Percentiles rank a stretch among this genome's conserved stretches.
These are phyloP conservation scores for Suillus subalutaceus DNA, from an alignment of 768 basidiomycete species.

Conservation along the genomic window DNA sequence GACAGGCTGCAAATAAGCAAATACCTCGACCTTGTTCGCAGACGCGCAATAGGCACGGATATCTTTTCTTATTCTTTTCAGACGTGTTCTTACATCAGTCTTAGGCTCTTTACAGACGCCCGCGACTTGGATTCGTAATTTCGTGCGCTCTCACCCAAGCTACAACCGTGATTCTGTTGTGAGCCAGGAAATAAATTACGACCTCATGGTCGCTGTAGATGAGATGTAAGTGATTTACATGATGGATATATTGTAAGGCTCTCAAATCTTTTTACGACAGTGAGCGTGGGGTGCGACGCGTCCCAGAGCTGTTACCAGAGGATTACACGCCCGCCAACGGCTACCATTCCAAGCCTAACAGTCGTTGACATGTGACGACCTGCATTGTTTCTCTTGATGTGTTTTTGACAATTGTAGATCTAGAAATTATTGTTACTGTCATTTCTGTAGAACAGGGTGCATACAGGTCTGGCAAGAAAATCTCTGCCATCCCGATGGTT, in stretches of 20 bases:
- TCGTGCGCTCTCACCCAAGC: conserved; percentile 87
- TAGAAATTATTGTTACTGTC: background rate
- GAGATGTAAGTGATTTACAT: conserved; percentile 70
- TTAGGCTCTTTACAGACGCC: conserved; percentile 81
- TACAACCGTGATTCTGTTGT: conserved; percentile 96
- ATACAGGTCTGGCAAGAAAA: no score
- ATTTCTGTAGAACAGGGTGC: background rate
- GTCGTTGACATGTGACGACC: conserved; percentile 16
- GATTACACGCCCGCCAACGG: conserved; percentile 48
- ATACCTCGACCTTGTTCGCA: conserved; percentile 80
- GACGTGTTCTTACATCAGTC: conserved; percentile 11
- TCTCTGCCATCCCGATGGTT: no score
- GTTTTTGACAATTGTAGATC: background rate
- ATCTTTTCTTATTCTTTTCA: conserved; percentile 14
- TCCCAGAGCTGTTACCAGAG: conserved; percentile 63
- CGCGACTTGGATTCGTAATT: conserved; percentile 92
- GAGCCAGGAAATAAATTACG: conserved; percentile 89
- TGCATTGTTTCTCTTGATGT: background rate
- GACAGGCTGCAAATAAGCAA: conserved; percentile 65
- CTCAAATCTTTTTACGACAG: conserved; percentile 36
- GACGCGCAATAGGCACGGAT: conserved; percentile 74
- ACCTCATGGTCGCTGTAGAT: conserved; percentile 86
- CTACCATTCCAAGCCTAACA: conserved; percentile 26
- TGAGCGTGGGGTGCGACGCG: conserved; percentile 67
- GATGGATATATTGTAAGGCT: background rate